These are phyloP conservation scores for Plasmodium vivax DNA, from an alignment of 169 alveolate species.

Conservation along the genomic window DNA sequence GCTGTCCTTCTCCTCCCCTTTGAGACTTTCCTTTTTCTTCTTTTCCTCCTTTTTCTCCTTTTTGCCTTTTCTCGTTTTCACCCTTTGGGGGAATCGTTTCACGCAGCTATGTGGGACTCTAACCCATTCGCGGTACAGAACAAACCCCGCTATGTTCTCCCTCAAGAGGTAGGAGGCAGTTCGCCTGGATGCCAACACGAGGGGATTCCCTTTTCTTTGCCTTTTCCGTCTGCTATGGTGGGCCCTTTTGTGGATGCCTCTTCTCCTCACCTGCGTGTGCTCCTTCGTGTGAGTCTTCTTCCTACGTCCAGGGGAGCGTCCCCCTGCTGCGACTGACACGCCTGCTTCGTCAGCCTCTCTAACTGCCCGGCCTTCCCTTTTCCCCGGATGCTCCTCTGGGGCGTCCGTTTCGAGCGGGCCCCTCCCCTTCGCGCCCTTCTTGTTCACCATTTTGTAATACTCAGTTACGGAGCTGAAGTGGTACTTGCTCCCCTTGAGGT, in stretches of 20 bases:
- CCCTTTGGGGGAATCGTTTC: not conserved
- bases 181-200: not conserved
- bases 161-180: not conserved
- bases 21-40: not conserved
- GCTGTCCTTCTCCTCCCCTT: not conserved
- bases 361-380: not conserved
- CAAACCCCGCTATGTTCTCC: not conserved
- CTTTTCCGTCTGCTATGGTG: not conserved
- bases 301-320: not conserved
- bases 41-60: too few relatives aligned
- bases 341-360: not conserved
- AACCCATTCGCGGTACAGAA: not conserved
- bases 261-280: slow-evolving; percentile 11
- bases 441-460: slow-evolving; percentile 6
- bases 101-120: not conserved
- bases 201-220: not conserved
- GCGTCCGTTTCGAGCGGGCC: not conserved
- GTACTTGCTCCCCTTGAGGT: slow-evolving; percentile 50
- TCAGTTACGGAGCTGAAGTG: slow-evolving; percentile 41
- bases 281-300: slow-evolving; percentile 9
- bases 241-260: not conserved
- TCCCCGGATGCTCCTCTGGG: not conserved
- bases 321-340: too few relatives aligned
- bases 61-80: not conserved
- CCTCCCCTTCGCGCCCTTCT: not conserved